Base-by-base conservation (phyloP, 495 filamentous ascomycete genomes). In the Thermothielavioides terrestris region DNA sequence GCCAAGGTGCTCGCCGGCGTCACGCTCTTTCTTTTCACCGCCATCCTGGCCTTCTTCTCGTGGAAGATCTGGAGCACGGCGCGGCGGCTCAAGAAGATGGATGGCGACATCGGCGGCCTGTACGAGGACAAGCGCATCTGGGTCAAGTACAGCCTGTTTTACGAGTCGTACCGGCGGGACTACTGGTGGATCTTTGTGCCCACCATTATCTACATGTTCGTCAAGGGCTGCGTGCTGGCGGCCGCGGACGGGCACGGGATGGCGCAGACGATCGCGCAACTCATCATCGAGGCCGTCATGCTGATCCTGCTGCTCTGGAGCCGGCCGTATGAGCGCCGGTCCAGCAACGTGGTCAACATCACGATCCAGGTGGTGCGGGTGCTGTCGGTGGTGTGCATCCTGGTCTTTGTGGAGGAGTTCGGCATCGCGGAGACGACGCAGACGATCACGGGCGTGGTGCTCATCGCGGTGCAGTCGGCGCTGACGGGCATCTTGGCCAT, bases 101-200 rank as follows among this genome's bases (percentile, higher is more conserved):
- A 94, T 60, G 89, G 90, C 50, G 87, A 95, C 45, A 68, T 80
- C 6, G 71, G 74, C 12, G 76, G 71, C 1, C 71, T 98, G 8
- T 98, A 85, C 64, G 88, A 95, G 41, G 79, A 96, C 63, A 92
- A 89, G 72, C 80, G 85, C 46, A 86, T 84, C 41, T 95, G 94
- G 91, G 75, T 85, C 57, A 94, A 89, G 67, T 98, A 98, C 74
- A 94, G 86, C 59, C 72, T 96, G 28, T 98, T 98, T 74, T 98
- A 98, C 68, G 92, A 98, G 57, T 84, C 82, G 55, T 96, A 92
- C 69, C 88, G 90, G 66, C 85, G 82, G 60, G 81, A 84, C 55
- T 94, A 88, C 69, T 98, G 91, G 91, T 96, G 90, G 89, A 63
- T 96, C 8, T 98, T 98, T 64, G 77, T 98, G 11, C 92, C 92